phyloP scores from a whole-genome alignment of 306 rosid species.

The Quercus rubra region DNA sequence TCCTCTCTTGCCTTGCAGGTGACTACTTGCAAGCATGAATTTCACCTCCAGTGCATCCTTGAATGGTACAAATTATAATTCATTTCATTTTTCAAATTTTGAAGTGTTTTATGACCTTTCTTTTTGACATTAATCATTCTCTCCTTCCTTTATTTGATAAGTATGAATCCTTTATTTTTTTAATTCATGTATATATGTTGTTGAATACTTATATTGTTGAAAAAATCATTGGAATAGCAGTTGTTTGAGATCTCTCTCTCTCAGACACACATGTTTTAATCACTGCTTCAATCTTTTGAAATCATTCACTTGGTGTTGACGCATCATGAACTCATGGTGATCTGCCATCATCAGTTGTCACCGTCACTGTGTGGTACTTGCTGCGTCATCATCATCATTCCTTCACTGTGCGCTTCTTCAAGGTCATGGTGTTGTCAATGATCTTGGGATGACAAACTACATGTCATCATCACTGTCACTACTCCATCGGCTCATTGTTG shows the following conservation, averaged over 20 bases:
- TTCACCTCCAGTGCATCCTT: slow-evolving; percentile 94
- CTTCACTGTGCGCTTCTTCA: too few species aligned
- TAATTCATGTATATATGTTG: background rate
- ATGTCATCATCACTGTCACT: too few species aligned
- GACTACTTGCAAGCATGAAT: slow-evolving; percentile 86
- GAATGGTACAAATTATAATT: slow-evolving; percentile 62
- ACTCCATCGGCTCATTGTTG: too few species aligned
- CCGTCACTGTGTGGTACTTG: too few species aligned
- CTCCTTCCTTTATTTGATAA: background rate
- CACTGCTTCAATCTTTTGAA: too few species aligned
- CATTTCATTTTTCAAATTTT: background rate
- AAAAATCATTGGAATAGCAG: background rate
- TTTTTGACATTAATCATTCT: background rate
- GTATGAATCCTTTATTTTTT: background rate
- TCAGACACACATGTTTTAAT: too few species aligned
- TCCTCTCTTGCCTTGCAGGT: slow-evolving; percentile 45
- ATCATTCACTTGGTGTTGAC: too few species aligned
- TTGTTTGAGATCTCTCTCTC: background rate
- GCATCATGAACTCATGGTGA: too few species aligned
- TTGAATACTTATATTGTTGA: background rate
- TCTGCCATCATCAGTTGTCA: too few species aligned
- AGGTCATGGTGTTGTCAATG: too few species aligned
- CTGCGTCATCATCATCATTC: too few species aligned
- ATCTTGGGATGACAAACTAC: too few species aligned
- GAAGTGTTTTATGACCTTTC: background rate